phyloP scores from a whole-genome alignment of 2,329 filamentous ascomycete species.

The Magnaporthiopsis rhizophila region DNA sequence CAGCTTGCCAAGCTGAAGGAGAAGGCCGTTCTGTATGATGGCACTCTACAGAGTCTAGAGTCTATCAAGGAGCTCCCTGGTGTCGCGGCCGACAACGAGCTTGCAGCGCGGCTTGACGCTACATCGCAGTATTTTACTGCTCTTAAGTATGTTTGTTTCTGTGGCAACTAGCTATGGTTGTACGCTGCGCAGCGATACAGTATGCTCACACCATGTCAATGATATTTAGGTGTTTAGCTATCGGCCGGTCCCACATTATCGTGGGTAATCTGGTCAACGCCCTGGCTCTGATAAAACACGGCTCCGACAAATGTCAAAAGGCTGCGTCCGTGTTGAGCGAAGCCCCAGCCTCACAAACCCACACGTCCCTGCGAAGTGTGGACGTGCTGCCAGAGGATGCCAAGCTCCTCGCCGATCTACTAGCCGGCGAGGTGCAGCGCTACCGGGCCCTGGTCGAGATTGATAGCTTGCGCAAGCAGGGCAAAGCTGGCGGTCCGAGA shows the following conservation, averaged over 20 bases:
- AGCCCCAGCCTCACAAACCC: constrained; percentile 15
- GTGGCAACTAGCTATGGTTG: no score
- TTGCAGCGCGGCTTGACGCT: constrained; percentile 69
- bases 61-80: constrained; percentile 84
- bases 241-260: constrained; percentile 77
- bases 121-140: constrained; percentile 80
- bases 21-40: constrained; percentile 82
- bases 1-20: constrained; percentile 78
- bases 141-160: constrained; percentile 62
- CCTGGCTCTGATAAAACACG: constrained; percentile 74
- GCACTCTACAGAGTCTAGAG: constrained; percentile 82
- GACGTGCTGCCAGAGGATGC: constrained; percentile 54
- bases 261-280: constrained; percentile 67
- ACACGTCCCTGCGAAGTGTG: constrained; percentile 49
- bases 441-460: constrained; percentile 82
- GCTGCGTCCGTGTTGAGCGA: constrained; percentile 40
- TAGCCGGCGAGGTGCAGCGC: constrained; percentile 67
- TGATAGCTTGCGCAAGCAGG: constrained; percentile 50
- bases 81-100: constrained; percentile 72
- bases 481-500: constrained; percentile 20
- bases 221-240: constrained; percentile 62
- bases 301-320: constrained; percentile 51
- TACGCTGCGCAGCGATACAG: constrained; percentile 3
- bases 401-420: constrained; percentile 49
- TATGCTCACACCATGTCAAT: constrained; percentile 10